These are phyloP conservation scores for Plenodomus tracheiphilus DNA, from an alignment of 2,329 filamentous ascomycete genomes.

Conservation along the genomic window DNA sequence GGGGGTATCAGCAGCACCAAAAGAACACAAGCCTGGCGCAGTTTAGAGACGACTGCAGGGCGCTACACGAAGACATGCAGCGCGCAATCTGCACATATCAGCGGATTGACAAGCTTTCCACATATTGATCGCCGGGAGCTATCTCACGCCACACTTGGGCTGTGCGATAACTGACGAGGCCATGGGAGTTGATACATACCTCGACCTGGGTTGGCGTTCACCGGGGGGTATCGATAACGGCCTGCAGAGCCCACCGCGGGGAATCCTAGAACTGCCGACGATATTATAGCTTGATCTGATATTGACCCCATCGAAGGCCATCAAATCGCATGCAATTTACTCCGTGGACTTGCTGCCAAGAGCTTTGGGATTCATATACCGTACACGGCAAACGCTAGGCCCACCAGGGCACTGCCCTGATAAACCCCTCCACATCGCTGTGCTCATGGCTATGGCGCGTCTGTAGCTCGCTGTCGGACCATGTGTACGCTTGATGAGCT, in stretches of 20 bases:
- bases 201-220: not conserved
- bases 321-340: conserved; percentile 1
- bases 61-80: not conserved
- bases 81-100: not conserved
- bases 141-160: not conserved
- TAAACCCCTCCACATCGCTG: conserved; percentile 24
- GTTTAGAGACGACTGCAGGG: not conserved
- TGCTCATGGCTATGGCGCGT: conserved; percentile 13
- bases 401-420: conserved; percentile 21
- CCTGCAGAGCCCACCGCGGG: conserved; percentile 13
- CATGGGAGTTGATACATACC: not conserved
- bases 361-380: conserved; percentile 37
- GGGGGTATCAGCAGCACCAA: not conserved
- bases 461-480: conserved; percentile 6
- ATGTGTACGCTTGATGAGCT: not conserved
- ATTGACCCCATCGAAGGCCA: conserved; percentile 7
- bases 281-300: conserved; percentile 7
- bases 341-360: conserved; percentile 16
- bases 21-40: not conserved
- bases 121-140: not conserved
- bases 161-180: not conserved
- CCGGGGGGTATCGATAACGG: conserved; percentile 11
- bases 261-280: conserved; percentile 13
- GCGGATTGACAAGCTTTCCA: not conserved
- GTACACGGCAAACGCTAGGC: conserved; percentile 32